These are phyloP conservation scores for Phytophthora meadii DNA, from an alignment of 352 stramenopile genomes.

Conservation along the genomic window DNA sequence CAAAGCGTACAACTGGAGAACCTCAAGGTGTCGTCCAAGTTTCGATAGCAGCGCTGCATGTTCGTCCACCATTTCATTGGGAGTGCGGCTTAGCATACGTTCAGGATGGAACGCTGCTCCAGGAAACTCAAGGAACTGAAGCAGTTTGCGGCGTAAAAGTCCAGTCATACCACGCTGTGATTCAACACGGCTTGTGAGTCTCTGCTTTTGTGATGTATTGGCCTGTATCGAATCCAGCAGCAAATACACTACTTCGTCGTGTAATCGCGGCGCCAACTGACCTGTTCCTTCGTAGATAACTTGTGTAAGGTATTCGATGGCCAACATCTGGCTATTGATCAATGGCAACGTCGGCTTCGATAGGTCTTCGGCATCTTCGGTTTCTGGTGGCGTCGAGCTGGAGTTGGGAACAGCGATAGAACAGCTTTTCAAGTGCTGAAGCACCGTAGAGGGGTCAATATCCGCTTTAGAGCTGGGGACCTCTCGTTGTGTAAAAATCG, in stretches of 20 bases:
- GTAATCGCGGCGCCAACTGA: constrained; percentile 52
- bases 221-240: constrained; percentile 74
- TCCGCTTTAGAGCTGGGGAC: constrained; percentile 57
- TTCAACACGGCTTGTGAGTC: constrained; percentile 64
- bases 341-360: constrained; percentile 51
- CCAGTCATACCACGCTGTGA: constrained; percentile 66
- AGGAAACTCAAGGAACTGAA: constrained; percentile 70
- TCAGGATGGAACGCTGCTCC: constrained; percentile 73
- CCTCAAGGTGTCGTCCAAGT: constrained; percentile 81
- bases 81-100: constrained; percentile 80
- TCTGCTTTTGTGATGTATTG: constrained; percentile 37
- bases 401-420: constrained; percentile 20
- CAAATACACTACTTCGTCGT: constrained; percentile 85
- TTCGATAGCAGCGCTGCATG: constrained; percentile 76
- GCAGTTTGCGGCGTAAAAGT: constrained; percentile 64
- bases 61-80: constrained; percentile 82
- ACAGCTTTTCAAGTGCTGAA: constrained; percentile 79
- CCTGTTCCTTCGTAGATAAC: constrained; percentile 56
- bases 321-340: constrained; percentile 66
- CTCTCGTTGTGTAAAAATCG: constrained; percentile 81
- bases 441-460: constrained; percentile 65
- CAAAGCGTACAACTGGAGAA: constrained; percentile 82
- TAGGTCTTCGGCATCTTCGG: constrained; percentile 16
- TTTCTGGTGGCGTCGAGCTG: not conserved
- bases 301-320: constrained; percentile 84